A percentile compares a stretch with the other conserved stretches of the same genome.
Evolutionary conservation across 23 red algal species (phyloP).

Genomic region (Gracilaria domingensis): DNA sequence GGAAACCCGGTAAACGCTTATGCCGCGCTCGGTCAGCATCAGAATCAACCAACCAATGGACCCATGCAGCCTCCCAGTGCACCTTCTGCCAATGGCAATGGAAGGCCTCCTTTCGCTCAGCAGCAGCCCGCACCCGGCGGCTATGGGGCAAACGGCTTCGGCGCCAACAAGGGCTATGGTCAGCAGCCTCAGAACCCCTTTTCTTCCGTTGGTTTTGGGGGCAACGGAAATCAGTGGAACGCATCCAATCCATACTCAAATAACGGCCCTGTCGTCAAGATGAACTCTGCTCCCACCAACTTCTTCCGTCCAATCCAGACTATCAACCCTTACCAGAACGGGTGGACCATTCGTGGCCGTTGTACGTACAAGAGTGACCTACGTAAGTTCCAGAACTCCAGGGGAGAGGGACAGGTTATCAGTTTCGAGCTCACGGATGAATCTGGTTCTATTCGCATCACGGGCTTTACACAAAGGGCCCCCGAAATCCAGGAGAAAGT

Average conservation of each 20-base stretch:
- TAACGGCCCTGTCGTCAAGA: conserved; percentile 47
- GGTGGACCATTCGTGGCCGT: conserved; percentile 91
- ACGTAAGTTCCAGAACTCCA: conserved; percentile 85
- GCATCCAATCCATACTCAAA: conserved; percentile 27
- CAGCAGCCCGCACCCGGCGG: neutral
- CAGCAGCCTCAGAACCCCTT: neutral
- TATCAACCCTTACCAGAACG: conserved; percentile 95
- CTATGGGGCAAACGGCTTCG: neutral
- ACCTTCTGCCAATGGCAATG: neutral
- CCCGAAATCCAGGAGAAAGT: conserved; percentile 74
- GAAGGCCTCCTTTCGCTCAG: neutral
- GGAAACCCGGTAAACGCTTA: conserved; percentile 83
- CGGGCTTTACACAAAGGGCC: conserved; percentile 79
- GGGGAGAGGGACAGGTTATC: conserved; percentile 90
- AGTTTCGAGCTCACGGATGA: conserved; percentile 96
- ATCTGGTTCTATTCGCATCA: conserved; percentile 84
- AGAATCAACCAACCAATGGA: neutral
- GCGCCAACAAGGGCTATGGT: neutral
- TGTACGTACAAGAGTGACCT: conserved; percentile 82
- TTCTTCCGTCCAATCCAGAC: conserved; percentile 79
- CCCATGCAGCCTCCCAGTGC: conserved; percentile 8
- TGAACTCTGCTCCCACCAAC: conserved; percentile 40
- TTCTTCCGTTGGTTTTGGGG: conserved; percentile 23
- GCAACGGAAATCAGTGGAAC: conserved; percentile 32
- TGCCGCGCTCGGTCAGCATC: conserved; percentile 21